A percentile compares a stretch with the other conserved stretches of the same genome.
These are phyloP conservation scores for Cryptosporidium tyzzeri DNA, from an alignment of 169 alveolate genomes.

Conservation along the genomic window DNA sequence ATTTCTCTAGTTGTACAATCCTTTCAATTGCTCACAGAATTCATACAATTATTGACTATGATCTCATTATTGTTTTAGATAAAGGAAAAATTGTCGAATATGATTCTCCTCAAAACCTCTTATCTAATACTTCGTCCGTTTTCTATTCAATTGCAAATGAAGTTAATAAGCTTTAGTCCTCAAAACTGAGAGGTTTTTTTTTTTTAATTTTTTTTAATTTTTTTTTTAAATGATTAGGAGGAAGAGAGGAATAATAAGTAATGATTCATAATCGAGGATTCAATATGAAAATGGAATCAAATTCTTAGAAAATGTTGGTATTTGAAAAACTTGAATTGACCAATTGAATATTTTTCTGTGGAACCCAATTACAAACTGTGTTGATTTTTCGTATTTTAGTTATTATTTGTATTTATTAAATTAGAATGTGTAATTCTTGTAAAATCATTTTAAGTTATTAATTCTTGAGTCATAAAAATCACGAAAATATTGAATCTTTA, in stretches of 20 bases:
- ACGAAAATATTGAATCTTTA: slow-evolving; percentile 17
- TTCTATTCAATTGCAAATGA: slow-evolving; percentile 60
- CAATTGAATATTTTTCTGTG: too few species aligned
- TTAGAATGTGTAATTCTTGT: too few species aligned
- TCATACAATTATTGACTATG: slow-evolving; percentile 89
- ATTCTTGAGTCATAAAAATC: background rate
- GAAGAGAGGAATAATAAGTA: too few species aligned
- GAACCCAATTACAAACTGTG: background rate
- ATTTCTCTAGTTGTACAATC: slow-evolving; percentile 86
- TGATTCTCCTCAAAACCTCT: slow-evolving; percentile 82
- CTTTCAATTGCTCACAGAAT: slow-evolving; percentile 93
- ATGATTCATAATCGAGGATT: background rate
- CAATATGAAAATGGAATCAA: background rate
- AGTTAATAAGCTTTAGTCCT: slow-evolving; percentile 8
- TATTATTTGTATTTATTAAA: too few species aligned
- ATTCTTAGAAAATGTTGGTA: background rate
- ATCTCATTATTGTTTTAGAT: slow-evolving; percentile 86
- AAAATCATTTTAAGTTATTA: too few species aligned
- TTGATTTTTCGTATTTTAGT: too few species aligned
- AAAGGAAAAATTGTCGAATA: slow-evolving; percentile 85
- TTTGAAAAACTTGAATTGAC: too few species aligned
- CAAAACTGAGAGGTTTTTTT: background rate
- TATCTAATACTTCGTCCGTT: slow-evolving; percentile 59
- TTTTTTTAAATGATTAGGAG: too few species aligned
- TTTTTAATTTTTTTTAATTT: too few species aligned